Base-by-base conservation (phyloP, 306 rosid species). In the Vicia faba region DNA sequence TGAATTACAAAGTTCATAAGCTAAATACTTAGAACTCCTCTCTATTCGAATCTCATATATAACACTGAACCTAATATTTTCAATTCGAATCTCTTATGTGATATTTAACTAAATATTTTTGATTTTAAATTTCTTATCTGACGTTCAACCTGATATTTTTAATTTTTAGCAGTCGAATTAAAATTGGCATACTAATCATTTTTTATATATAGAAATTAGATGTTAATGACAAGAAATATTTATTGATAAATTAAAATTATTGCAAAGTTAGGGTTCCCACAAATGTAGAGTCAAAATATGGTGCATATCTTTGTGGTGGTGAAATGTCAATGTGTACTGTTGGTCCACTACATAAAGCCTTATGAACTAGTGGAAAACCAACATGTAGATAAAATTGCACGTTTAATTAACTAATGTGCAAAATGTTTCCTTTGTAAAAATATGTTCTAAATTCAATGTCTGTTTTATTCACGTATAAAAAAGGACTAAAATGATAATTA, bases 281-380 rank as follows among this genome's bases (percentile, higher is more conserved):
- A 60, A 64, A 56, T 74, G 4, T 4, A 65, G 45, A 40, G 69
- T 77, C 64, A 70, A 65, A 71, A 71, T 71, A 49, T 71, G 73
- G 72, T 71, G 77, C 50, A 71, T 72, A 70, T 68, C 63, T 48
- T 56, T 64, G 76, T 77, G 69, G 71, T 35, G 58, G 64, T 44
- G 64, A 18, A 49, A 29, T 78, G 73, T 58, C 65, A 78, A 48
- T 77, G 62, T 48, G 15, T 31, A 57, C 60, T 71, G 11, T 49
- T 57, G 57, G 63, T 77, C 77, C 69, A 71, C 73, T 77, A 65
- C n/a, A 26, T 39, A 57, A 62, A 77, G 57, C 35, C 69, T 54
- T 71, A 58, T 71, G 64, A 49, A 57, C 73, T 70, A 57, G 67
- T 76, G 35, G 44, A 75, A 61, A 40, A 75, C 68, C 73, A 48